A percentile compares a stretch with the other conserved stretches of the same genome.
Conservation (phyloP, 73 alveolate species). For the Blepharisma stoltei region DNA sequence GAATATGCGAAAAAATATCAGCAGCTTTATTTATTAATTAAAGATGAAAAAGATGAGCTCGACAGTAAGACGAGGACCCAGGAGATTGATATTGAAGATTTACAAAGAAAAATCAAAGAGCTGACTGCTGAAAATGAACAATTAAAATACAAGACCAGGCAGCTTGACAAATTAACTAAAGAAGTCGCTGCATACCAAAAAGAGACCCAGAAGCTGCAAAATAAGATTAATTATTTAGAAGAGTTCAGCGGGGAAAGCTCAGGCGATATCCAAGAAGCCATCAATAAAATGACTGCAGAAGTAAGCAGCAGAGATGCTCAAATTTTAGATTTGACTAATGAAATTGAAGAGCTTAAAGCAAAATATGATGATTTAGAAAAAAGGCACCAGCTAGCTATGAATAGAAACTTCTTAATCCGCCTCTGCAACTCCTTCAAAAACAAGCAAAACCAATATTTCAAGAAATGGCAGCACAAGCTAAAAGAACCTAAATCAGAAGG, state of each 20-base stretch:
- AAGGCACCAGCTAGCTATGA: background rate
- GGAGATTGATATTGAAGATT: background rate
- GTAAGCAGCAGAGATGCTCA: background rate
- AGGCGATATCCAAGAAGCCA: background rate
- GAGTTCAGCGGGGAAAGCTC: background rate
- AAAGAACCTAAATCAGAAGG: background rate
- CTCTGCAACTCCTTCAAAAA: background rate
- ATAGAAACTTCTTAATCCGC: background rate
- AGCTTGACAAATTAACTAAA: background rate
- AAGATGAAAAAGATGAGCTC: background rate
- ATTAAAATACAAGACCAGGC: background rate
- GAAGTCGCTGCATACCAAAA: background rate
- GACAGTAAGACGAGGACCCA: background rate
- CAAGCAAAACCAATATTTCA: background rate
- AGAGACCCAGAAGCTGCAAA: background rate
- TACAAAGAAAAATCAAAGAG: background rate
- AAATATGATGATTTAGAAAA: background rate
- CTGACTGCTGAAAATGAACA: background rate
- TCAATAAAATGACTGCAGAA: background rate
- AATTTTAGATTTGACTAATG: background rate
- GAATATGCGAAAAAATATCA: background rate
- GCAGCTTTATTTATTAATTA: background rate
- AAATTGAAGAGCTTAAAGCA: background rate
- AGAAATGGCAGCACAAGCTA: background rate
- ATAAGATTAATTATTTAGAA: background rate